Percentiles rank a stretch among this genome's conserved stretches.
phyloP scores from a whole-genome alignment of 2,329 filamentous ascomycete genomes.

The Fusarium denticulatum region DNA sequence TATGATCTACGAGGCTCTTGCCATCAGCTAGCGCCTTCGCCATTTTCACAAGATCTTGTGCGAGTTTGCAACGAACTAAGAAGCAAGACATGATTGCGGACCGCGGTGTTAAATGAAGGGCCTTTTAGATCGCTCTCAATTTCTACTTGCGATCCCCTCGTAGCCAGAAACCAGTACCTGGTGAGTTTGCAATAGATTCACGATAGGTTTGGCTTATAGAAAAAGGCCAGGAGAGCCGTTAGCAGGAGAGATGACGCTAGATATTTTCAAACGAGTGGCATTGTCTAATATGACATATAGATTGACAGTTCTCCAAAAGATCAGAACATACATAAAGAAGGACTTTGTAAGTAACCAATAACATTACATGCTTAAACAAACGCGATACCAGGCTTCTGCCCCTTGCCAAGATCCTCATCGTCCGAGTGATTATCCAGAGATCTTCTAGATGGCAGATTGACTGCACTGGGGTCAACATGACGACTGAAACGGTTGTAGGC shows the following conservation, averaged over 20 bases:
- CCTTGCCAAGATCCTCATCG: background rate
- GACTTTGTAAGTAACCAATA: background rate
- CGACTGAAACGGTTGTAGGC: slow-evolving; percentile 27
- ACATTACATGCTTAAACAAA: background rate
- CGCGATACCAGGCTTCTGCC: background rate
- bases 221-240: background rate
- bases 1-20: no score
- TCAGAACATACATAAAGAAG: background rate
- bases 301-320: background rate
- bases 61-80: background rate
- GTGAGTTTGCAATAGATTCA: background rate
- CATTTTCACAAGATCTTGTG: background rate
- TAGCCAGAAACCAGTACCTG: rapidly evolving
- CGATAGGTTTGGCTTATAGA: background rate
- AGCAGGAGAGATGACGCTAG: rapidly evolving
- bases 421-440: background rate
- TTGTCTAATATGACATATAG: background rate
- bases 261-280: background rate
- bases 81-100: background rate
- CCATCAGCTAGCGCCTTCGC: background rate
- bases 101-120: background rate
- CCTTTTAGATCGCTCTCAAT: background rate
- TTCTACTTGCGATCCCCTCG: background rate
- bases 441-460: background rate
- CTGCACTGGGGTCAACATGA: background rate